Evolutionary conservation across 2,329 filamentous ascomycete species (phyloP).

Genomic region (Pestalotiopsis sp.): DNA sequence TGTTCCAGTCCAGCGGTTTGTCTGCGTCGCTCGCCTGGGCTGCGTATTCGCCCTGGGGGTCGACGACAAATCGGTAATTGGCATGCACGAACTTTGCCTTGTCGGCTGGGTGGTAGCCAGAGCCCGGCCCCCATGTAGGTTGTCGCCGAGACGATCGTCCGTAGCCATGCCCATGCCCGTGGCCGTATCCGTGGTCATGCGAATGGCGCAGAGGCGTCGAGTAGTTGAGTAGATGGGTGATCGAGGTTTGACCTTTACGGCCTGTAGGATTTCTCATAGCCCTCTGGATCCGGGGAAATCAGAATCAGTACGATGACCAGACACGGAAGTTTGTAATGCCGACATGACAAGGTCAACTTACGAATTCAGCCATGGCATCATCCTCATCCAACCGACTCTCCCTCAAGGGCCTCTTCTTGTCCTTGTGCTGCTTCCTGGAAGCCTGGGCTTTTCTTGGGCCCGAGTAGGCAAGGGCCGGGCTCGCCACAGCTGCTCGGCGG

Average conservation of each 20-base stretch:
- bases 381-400: constrained; percentile 67
- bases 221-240: constrained; percentile 96
- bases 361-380: constrained; percentile 82
- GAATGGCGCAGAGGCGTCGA: constrained; percentile 75
- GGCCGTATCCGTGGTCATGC: constrained; percentile 54
- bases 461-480: constrained; percentile 35
- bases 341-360: constrained; percentile 35
- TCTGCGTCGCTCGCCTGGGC: constrained; percentile 85
- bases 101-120: constrained; percentile 86
- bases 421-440: constrained; percentile 81
- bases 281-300: constrained; percentile 31
- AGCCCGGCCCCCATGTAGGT: constrained; percentile 82
- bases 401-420: constrained; percentile 69
- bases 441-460: constrained; percentile 76
- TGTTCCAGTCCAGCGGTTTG: constrained; percentile 85
- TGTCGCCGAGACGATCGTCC: constrained; percentile 67
- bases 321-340: background rate
- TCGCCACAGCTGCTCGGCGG: constrained; percentile 48
- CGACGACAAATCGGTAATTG: constrained; percentile 96
- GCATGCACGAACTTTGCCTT: constrained; percentile 93
- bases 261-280: constrained; percentile 60
- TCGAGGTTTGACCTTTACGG: constrained; percentile 92
- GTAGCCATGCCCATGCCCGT: constrained; percentile 51
- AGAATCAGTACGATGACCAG: constrained; percentile 18
- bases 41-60: constrained; percentile 77